These are phyloP conservation scores for Solanum okadae DNA, from an alignment of 257 asterid species.

Conservation along the genomic window DNA sequence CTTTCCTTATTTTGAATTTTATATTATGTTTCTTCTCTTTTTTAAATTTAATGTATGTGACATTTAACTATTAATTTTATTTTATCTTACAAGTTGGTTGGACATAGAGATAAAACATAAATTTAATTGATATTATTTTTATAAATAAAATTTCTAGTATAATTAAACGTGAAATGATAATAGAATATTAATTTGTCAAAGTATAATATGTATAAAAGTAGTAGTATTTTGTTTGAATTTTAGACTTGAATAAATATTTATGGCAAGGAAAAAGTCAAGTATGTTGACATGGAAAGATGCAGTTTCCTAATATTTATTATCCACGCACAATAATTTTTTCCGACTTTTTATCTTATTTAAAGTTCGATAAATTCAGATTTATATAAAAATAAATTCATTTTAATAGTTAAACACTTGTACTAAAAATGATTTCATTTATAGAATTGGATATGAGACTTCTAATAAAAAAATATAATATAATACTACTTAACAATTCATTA, in stretches of 20 bases:
- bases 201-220: neutral
- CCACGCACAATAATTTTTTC: rapidly evolving
- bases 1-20: neutral
- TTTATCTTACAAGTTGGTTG: neutral
- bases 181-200: neutral
- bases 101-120: neutral
- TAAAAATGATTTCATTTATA: neutral
- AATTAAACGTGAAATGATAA: neutral
- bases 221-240: neutral
- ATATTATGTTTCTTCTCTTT: too few relatives aligned
- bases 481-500: neutral
- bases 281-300: neutral
- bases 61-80: neutral
- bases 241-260: neutral
- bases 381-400: too few relatives aligned
- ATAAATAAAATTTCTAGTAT: neutral
- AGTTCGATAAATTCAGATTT: neutral
- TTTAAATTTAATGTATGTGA: neutral
- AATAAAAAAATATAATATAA: neutral
- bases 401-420: neutral
- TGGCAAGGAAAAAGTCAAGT: neutral
- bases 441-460: rapidly evolving
- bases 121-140: neutral
- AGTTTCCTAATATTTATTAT: neutral
- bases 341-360: rapidly evolving